These are phyloP conservation scores for Nigrospora sphaerica DNA, from an alignment of 2,329 filamentous ascomycete genomes.

Conservation along the genomic window DNA sequence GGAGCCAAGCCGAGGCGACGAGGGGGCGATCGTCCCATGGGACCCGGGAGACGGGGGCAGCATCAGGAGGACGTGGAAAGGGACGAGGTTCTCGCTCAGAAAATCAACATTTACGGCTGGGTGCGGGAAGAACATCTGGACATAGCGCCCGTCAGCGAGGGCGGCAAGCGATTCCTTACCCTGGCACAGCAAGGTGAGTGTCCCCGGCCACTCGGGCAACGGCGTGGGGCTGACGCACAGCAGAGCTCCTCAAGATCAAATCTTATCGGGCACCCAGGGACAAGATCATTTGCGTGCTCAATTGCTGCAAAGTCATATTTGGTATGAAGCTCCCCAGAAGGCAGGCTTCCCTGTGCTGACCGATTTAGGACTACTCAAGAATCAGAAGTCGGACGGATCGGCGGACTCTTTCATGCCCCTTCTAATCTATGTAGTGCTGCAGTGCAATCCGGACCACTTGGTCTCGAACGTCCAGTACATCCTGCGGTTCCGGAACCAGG, in stretches of 20 bases:
- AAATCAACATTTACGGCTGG: conserved; percentile 96
- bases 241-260: conserved; percentile 91
- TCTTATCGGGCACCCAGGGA: conserved; percentile 94
- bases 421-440: conserved; percentile 90
- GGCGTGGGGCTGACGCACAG: background rate
- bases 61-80: conserved; percentile 97
- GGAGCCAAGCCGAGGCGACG: conserved; percentile 62
- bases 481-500: conserved; percentile 90
- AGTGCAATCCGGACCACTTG: conserved; percentile 89
- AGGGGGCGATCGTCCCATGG: conserved; percentile 60
- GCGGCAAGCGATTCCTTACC: conserved; percentile 78
- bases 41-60: conserved; percentile 82
- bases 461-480: conserved; percentile 99
- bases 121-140: conserved; percentile 89
- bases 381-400: conserved; percentile 87
- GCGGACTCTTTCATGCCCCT: conserved; percentile 94
- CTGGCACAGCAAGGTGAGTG: conserved; percentile 75
- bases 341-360: background rate
- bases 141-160: conserved; percentile 77
- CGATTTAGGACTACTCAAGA: conserved; percentile 68
- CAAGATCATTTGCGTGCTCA: conserved; percentile 96
- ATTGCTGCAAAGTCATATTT: conserved; percentile 99
- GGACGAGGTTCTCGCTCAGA: conserved; percentile 92
- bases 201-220: background rate
- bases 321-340: conserved; percentile 42